A percentile compares a stretch with the other conserved stretches of the same genome.
Conservation (phyloP, 106 monocot species). For the Dendrobium nobile region DNA sequence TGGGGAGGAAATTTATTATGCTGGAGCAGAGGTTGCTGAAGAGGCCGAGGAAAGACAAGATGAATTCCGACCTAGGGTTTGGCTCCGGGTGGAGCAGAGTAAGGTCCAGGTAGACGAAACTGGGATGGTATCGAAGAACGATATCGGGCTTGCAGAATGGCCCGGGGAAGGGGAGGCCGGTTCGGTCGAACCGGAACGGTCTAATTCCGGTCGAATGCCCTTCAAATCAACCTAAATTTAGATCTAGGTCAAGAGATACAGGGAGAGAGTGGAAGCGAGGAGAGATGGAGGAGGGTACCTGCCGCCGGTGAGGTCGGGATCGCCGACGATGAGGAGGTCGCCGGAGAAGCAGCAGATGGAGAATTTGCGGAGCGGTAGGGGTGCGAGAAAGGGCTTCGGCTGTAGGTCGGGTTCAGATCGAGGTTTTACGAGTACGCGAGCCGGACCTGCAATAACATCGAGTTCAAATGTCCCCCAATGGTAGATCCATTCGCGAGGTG, state of each 20-base stretch:
- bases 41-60: too few relatives aligned
- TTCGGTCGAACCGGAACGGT: constrained; percentile 6
- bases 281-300: neutral
- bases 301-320: neutral
- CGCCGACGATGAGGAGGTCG: neutral
- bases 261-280: neutral
- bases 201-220: neutral
- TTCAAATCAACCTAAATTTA: neutral
- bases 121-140: neutral
- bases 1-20: neutral
- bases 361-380: neutral
- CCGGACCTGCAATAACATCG: constrained; percentile 1
- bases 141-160: neutral
- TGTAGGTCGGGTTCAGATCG: neutral
- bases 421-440: neutral
- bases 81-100: neutral
- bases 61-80: constrained; percentile 1
- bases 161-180: neutral
- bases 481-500: neutral
- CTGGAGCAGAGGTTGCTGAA: neutral
- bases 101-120: neutral
- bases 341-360: neutral
- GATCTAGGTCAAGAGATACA: constrained; percentile 4
- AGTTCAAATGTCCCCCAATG: neutral
- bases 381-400: neutral